Percentiles rank a stretch among this genome's conserved stretches.
phyloP scores from a whole-genome alignment of 768 basidiomycete genomes.

The Cubamyces sp. region DNA sequence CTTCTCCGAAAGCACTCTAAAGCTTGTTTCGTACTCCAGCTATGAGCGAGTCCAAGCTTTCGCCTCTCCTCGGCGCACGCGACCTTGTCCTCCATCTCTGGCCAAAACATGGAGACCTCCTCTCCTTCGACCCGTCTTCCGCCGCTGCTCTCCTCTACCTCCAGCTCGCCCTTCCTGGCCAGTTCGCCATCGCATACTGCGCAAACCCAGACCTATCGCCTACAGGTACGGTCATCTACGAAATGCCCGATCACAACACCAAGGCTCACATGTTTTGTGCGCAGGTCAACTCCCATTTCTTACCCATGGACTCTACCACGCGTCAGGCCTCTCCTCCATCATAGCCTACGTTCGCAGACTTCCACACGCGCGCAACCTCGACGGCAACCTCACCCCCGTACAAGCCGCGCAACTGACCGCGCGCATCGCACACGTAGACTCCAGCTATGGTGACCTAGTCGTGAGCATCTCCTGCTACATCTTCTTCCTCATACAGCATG shows the following conservation, averaged over 20 bases:
- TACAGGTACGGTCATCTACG: constrained; percentile 54
- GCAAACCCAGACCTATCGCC: constrained; percentile 75
- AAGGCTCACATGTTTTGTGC: background rate
- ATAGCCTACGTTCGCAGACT: constrained; percentile 65
- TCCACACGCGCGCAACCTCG: constrained; percentile 47
- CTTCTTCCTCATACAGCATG: constrained; percentile 2
- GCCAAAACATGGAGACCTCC: constrained; percentile 67
- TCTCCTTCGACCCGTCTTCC: constrained; percentile 69
- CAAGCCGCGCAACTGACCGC: constrained; percentile 62
- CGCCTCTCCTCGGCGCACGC: constrained; percentile 12
- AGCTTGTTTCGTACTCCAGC: background rate
- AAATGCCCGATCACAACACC: background rate
- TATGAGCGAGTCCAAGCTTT: constrained; percentile 21
- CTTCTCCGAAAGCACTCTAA: too few species aligned
- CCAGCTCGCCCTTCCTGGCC: constrained; percentile 69
- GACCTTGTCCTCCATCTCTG: constrained; percentile 58
- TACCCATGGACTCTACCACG: constrained; percentile 54
- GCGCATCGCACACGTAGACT: constrained; percentile 67
- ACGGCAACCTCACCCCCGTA: constrained; percentile 46
- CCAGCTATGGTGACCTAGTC: constrained; percentile 69
- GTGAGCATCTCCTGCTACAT: constrained; percentile 46
- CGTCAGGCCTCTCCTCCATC: constrained; percentile 63
- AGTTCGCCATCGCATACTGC: constrained; percentile 63
- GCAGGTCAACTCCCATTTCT: constrained; percentile 77
- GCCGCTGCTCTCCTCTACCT: constrained; percentile 69